Base-by-base conservation (phyloP, 2,329 filamentous ascomycete species). In the Curvularia hawaiiensis region DNA sequence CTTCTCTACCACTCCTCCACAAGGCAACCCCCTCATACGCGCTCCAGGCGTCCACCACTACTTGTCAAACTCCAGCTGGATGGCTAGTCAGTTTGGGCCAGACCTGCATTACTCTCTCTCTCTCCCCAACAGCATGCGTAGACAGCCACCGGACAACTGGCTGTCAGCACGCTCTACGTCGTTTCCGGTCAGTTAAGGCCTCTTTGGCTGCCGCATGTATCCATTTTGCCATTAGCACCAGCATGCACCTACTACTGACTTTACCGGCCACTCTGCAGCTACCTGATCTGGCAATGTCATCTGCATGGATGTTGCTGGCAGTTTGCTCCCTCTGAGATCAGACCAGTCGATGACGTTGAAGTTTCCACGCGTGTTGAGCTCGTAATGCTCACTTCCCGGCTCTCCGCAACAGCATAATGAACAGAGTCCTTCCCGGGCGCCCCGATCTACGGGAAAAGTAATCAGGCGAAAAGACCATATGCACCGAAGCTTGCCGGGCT, bases 321-420 rank as follows among this genome's bases (percentile, higher is more conserved):
- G 26, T 22, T 28, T 45, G 12, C 22, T 44, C 16, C 24, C 22
- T 49, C 45, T 43, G 38, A 16, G 9, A 43, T 43, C 44, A 16
- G 9, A 43, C 30, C 31, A 10, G 44, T 54, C 50, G 45, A 44
- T 30, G 31, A 45, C 43, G 18, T 45, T 41, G 26, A 35, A 33
- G 39, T 28, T 39, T 18, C 46, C 49, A 40, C n/a, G 8, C 40
- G 9, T 43, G 40, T 43, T 43, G 22, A 26, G n/a, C 22, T 26
- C 10, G 31, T 54, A 58, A 45, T 50, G 55, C 55, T 50, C 55
- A 58, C 35, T 4, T 52, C 20, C 39, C 48, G 51, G 47, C 54
- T 58, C 43, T 51, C 54, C 51, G 51, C 52, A 44, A 41, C 26
- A 45, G 31, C 54, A 33, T 31, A 41, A 39, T 38, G 20, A 20